Evolutionary conservation across 768 basidiomycete genomes (phyloP).

Genomic region (Gyrodon lividus): DNA sequence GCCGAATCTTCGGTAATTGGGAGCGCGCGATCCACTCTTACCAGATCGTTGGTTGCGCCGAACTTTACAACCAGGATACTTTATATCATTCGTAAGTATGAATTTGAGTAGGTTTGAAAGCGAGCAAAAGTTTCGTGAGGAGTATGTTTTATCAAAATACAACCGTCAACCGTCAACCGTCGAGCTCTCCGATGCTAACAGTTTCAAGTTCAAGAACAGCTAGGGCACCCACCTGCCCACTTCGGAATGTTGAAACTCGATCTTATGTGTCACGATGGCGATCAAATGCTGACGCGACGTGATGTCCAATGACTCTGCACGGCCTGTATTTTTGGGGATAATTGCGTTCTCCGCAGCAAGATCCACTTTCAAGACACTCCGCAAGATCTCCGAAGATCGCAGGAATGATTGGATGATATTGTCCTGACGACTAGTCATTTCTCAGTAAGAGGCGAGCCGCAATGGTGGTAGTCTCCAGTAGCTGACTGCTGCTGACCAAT

Average conservation of each 20-base stretch:
- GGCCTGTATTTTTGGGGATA: neutral
- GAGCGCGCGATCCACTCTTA: constrained; percentile 21
- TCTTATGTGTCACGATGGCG: constrained; percentile 51
- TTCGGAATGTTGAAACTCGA: constrained; percentile 42
- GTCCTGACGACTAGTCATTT: constrained; percentile 13
- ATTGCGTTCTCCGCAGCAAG: constrained; percentile 7
- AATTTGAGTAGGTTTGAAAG: neutral
- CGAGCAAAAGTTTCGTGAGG: neutral
- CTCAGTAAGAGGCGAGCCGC: neutral
- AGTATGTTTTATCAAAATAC: neutral
- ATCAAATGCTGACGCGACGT: constrained; percentile 22
- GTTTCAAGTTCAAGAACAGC: neutral
- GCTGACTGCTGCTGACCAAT: no score
- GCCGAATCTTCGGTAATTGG: constrained; percentile 57
- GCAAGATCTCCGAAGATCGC: constrained; percentile 46
- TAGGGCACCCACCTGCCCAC: constrained; percentile 49
- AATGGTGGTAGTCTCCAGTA: neutral
- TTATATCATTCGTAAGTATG: constrained; percentile 4
- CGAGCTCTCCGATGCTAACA: constrained; percentile 3
- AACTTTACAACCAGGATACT: constrained; percentile 21
- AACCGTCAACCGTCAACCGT: neutral
- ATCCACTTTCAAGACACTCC: constrained; percentile 43
- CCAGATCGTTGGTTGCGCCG: neutral
- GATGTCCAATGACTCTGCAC: neutral
- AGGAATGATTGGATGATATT: constrained; percentile 25